A percentile compares a stretch with the other conserved stretches of the same genome.
These are phyloP conservation scores for Aspergillus taichungensis DNA, from an alignment of 495 filamentous ascomycete genomes.

Conservation along the genomic window DNA sequence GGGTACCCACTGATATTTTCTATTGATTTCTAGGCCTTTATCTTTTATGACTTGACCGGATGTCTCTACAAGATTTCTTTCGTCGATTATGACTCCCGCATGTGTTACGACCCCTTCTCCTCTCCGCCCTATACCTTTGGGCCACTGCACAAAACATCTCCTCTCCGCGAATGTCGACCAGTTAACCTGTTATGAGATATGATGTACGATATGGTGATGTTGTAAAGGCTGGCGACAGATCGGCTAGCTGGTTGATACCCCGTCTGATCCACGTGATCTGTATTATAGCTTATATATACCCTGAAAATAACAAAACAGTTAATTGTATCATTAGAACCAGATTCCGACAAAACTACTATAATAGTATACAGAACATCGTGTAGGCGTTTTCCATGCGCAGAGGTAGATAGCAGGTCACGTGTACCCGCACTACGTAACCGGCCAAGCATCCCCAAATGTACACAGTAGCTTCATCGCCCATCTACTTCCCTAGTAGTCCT, in stretches of 20 bases:
- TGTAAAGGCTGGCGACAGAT: too few species aligned
- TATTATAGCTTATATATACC: background rate
- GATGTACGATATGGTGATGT: background rate
- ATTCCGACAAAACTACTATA: too few species aligned
- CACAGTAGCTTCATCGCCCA: slow-evolving; percentile 5
- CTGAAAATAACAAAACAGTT: too few species aligned
- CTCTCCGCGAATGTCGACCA: too few species aligned
- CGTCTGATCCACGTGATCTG: background rate
- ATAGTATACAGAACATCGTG: too few species aligned
- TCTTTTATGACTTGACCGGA: background rate
- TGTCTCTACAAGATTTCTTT: too few species aligned
- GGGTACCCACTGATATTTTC: background rate
- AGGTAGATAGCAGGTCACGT: slow-evolving; percentile 1
- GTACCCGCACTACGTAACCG: background rate
- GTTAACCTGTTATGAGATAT: background rate
- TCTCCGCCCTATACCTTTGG: background rate
- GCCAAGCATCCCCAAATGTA: slow-evolving; percentile 2
- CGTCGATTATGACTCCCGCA: too few species aligned
- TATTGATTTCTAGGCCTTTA: background rate
- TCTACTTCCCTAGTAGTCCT: slow-evolving; percentile 1
- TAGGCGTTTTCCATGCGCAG: background rate
- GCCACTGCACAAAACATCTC: background rate
- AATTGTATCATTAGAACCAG: too few species aligned
- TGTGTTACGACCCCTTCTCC: background rate
- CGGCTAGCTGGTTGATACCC: background rate